A percentile compares a stretch with the other conserved stretches of the same genome.
These are phyloP conservation scores for Thecaphora thlaspeos DNA, from an alignment of 1,284 basidiomycete genomes.

Conservation along the genomic window DNA sequence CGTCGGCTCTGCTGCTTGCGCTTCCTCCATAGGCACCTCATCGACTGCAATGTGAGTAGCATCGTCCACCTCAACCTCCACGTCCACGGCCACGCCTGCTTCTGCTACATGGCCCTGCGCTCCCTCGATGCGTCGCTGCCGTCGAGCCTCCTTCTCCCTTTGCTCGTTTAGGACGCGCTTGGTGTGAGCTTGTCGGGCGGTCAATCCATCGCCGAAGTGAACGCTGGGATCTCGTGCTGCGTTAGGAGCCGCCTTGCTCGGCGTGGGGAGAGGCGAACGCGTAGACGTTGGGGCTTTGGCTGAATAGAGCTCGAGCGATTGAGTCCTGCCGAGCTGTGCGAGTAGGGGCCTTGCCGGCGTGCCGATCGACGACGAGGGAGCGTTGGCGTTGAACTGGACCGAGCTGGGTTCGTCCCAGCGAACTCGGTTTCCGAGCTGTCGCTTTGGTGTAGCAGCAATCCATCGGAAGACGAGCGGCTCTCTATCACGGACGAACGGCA, in stretches of 20 bases:
- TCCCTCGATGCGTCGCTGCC: slow-evolving; percentile 1
- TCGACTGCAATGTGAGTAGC: too few species aligned
- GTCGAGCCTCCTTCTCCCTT: slow-evolving; percentile 17
- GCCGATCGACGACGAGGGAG: slow-evolving; percentile 3
- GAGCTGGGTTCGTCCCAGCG: slow-evolving; percentile 34
- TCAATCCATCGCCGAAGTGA: slow-evolving; percentile 21
- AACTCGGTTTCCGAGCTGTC: slow-evolving; percentile 34
- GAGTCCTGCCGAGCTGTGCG: not conserved
- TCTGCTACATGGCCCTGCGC: not conserved
- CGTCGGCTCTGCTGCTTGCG: too few species aligned
- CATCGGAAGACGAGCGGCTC: slow-evolving; percentile 52
- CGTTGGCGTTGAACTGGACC: slow-evolving; percentile 4
- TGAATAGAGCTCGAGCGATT: not conserved
- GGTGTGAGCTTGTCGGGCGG: slow-evolving; percentile 34
- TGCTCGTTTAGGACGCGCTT: slow-evolving; percentile 37
- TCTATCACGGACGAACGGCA: slow-evolving; percentile 49
- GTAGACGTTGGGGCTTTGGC: not conserved
- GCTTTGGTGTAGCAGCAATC: slow-evolving; percentile 37
- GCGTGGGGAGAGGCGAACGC: slow-evolving; percentile 1
- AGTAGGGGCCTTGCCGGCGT: not conserved
- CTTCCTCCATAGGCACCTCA: too few species aligned
- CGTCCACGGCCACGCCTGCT: not conserved
- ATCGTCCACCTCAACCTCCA: too few species aligned
- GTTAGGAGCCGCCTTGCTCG: slow-evolving; percentile 27
- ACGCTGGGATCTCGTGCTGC: slow-evolving; percentile 28